These are phyloP conservation scores for Mycena galericulata DNA, from an alignment of 768 basidiomycete genomes.

Conservation along the genomic window DNA sequence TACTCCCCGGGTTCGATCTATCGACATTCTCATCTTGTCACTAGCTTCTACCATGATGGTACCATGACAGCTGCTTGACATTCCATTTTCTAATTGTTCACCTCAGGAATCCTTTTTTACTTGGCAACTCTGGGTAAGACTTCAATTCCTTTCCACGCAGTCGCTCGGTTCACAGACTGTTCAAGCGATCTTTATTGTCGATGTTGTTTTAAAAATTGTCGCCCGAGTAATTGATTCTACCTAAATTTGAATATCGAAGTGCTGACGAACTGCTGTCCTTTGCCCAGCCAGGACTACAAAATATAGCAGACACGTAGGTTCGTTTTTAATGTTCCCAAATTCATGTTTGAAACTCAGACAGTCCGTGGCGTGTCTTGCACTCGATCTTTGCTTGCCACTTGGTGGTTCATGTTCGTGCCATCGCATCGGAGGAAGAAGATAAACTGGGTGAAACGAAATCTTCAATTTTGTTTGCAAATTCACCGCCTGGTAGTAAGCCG, in stretches of 20 bases:
- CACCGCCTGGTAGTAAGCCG: too few relatives aligned
- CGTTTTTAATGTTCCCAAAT: background rate
- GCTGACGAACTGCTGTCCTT: background rate
- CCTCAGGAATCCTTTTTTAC: slow-evolving; percentile 20
- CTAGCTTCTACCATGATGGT: slow-evolving; percentile 26
- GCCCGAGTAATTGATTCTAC: background rate
- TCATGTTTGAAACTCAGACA: background rate
- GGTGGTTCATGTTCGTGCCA: slow-evolving; percentile 22
- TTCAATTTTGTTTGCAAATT: background rate
- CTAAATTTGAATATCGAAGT: background rate
- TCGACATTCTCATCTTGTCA: background rate
- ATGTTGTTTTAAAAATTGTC: background rate
- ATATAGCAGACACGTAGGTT: slow-evolving; percentile 8
- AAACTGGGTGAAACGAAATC: background rate
- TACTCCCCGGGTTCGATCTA: background rate
- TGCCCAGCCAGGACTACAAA: slow-evolving; percentile 2
- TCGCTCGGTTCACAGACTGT: too few relatives aligned
- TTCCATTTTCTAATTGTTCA: background rate
- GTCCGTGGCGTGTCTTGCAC: slow-evolving; percentile 21
- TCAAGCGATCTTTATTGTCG: slow-evolving; percentile 6
- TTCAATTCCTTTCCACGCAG: background rate
- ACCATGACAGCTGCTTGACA: background rate
- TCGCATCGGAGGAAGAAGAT: background rate
- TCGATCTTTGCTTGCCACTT: slow-evolving; percentile 22
- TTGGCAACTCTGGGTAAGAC: slow-evolving; percentile 19